Evolutionary conservation across 306 rosid species (phyloP), one percentile per base, ranked within the genome.

Genomic region (Carpinus viminea): DNA sequence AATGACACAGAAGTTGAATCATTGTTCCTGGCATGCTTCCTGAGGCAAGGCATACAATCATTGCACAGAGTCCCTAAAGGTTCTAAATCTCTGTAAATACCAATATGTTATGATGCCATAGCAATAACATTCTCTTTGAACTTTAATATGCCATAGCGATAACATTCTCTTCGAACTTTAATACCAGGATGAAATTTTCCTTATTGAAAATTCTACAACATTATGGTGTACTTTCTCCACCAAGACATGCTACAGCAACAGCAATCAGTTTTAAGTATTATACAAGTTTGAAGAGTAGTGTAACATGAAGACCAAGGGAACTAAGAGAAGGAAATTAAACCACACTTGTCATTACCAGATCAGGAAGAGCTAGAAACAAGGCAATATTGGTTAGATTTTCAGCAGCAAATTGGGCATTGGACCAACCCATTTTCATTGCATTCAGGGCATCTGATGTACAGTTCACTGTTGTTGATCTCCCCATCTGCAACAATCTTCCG

Each of bases 401-500:
- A 88, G 89, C 85, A 78, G 89, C 98, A 93, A 86, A 90, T 78
- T 71, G 80, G 85, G 74, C 99, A 95, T 74, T 90, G 90, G 51
- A 89, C 88, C 86, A 95, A 83, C 15, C 99, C 99, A 79, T 95
- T 95, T 72, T 95, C 99, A 46, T 95, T 95, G 74, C 99, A 95
- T 9, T 86, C 83, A 38, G 88, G 73, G 77, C 99, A 95, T 75
- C 86, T 92, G 43, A 82, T 50, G 78, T 76, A 84, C 56, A 76
- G 78, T 18, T 75, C 78, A 47, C 82, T 52, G 12, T 68, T 31
- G 34, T 31, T 31, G 34, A 1, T 61, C 17, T 86, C 79, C 45
- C 70, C 74, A 7, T 81, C 86, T 68, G n/a, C 56, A n/a, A 87
- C 83, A 66, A 91, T 84, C 82, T 86, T 95, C 79, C 96, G 77